phyloP scores from a whole-genome alignment of 75 land plant species.

The Picea glauca region DNA sequence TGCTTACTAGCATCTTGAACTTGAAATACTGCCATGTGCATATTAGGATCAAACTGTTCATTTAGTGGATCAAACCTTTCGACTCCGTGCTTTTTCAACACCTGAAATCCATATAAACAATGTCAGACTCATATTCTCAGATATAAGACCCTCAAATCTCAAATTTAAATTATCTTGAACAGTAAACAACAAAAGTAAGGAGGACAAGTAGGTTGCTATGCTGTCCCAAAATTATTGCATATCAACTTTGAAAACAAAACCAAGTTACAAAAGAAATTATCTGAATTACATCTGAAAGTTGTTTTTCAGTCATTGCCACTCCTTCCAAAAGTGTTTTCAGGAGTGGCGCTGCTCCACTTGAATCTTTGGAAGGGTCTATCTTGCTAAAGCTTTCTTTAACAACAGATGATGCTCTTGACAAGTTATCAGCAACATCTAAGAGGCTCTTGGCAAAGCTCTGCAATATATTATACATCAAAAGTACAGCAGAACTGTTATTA shows the following conservation, averaged over 20 bases:
- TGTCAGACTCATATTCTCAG: background rate
- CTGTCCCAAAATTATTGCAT: background rate
- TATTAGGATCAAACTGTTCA: constrained; percentile 85
- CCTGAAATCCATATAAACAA: constrained; percentile 41
- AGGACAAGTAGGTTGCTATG: background rate
- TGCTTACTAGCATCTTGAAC: constrained; percentile 73
- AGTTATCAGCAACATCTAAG: constrained; percentile 92
- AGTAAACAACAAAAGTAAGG: background rate
- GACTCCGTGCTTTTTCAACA: constrained; percentile 70
- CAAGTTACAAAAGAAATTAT: background rate
- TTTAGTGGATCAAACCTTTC: constrained; percentile 76
- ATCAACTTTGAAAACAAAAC: background rate
- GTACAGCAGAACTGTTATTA: background rate
- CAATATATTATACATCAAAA: constrained; percentile 10
- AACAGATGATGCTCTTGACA: constrained; percentile 75
- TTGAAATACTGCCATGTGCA: constrained; percentile 79
- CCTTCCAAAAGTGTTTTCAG: constrained; percentile 79
- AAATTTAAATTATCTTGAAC: background rate
- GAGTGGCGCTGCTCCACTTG: constrained; percentile 55
- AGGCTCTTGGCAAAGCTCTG: constrained; percentile 91
- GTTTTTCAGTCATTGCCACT: constrained; percentile 92
- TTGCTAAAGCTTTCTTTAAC: constrained; percentile 65
- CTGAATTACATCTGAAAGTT: constrained; percentile 60
- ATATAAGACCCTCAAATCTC: constrained; percentile 11
- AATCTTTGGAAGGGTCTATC: constrained; percentile 45